Base-by-base conservation (phyloP, 306 rosid species). In the Fragaria vesca region DNA sequence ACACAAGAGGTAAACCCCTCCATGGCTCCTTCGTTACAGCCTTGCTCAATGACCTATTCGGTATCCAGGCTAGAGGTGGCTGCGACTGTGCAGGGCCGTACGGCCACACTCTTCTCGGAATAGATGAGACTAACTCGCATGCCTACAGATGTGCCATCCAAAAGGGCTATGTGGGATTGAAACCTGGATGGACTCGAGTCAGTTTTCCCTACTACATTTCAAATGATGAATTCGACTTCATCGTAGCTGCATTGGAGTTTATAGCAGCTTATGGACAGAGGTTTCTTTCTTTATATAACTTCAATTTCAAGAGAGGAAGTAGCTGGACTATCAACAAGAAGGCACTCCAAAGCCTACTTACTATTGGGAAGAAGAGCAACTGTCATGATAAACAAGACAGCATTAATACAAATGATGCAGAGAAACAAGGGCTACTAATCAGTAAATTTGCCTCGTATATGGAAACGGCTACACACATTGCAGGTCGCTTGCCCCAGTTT, bases 71-170 rank as follows among this genome's bases (percentile, higher is more conserved):
- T 78, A 76, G 97, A 32, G 98, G 98, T 2, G 97, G 97, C 13
- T 92, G 98, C 72, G 91, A 89, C 45, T 94, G 97, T 76, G 97
- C 98, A n/a, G 98, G 93, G 40, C 98, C 97, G 9, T 92, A 92
- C 54, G 98, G 92, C 32, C 98, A 94, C 48, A 12, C 30, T 7
- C 81, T 94, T 83, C 98, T 94, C 69, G 55, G 79, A 30, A 76
- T 94, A 81, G 86, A 84, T 75, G 73, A 88, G 48, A 16, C 69
- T 40, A 66, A 73, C 50, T 92, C 97, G 0, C 91, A 70, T 46
- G 87, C 82, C 50, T 83, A 89, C 76, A 87, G 95, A 88, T 88
- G 91, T 77, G 87, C 89, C 65, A 68, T 90, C 79, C 73, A 76
- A 73, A 73, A 88, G 95, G 97, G 98, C 3, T 89, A 89, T 51